Percentiles rank a stretch among this genome's conserved stretches.
Conservation (phyloP, 108 stramenopile genomes). For the Nitzschia sp. region DNA sequence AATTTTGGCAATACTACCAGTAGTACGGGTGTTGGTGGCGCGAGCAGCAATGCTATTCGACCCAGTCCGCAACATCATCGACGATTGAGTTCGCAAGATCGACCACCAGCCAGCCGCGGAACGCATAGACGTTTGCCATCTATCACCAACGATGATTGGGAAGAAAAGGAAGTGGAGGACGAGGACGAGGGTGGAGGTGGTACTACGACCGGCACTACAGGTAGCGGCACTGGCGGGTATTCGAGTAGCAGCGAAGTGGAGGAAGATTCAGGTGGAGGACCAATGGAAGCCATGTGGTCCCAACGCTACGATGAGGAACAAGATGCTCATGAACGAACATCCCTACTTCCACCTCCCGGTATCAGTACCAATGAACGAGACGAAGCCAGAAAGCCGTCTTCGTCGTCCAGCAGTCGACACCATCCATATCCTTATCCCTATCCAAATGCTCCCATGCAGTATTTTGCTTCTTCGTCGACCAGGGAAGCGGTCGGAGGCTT, state of each 20-base stretch:
- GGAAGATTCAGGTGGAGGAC: not conserved
- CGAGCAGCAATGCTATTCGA: not conserved
- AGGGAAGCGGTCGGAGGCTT: no score
- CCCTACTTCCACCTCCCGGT: slow-evolving; percentile 47
- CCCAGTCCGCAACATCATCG: slow-evolving; percentile 5
- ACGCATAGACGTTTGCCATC: slow-evolving; percentile 44
- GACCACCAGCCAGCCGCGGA: slow-evolving; percentile 44
- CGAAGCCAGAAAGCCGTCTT: slow-evolving; percentile 8
- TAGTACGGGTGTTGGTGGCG: not conserved
- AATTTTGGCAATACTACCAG: not conserved
- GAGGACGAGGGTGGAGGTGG: not conserved
- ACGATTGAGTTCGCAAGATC: slow-evolving; percentile 29
- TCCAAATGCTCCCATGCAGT: not conserved
- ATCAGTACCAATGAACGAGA: slow-evolving; percentile 41
- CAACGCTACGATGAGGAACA: slow-evolving; percentile 1
- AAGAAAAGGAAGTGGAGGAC: not conserved
- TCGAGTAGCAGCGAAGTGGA: slow-evolving; percentile 10
- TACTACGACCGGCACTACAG: not conserved
- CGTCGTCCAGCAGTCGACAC: not conserved
- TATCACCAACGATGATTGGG: slow-evolving; percentile 55
- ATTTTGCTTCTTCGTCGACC: not conserved
- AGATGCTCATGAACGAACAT: slow-evolving; percentile 43
- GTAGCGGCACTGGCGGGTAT: slow-evolving; percentile 11
- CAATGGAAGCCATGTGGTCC: not conserved
- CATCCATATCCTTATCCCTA: not conserved